phyloP scores from a whole-genome alignment of 495 filamentous ascomycete species.

The Pyrenopolyporus hunteri region DNA sequence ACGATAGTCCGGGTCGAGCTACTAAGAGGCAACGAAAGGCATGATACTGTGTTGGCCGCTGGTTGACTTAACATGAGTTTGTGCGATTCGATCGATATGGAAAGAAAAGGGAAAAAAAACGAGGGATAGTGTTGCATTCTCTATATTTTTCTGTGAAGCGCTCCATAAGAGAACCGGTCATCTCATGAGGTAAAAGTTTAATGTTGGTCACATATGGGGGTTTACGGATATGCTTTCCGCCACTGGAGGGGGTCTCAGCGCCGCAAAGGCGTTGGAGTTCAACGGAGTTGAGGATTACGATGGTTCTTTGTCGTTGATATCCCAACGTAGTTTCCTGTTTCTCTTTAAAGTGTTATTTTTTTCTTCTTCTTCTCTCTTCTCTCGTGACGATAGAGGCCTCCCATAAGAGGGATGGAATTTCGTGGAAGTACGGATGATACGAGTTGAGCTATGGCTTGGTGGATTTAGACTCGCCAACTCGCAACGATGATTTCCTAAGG shows the following conservation, averaged over 20 bases:
- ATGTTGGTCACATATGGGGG: background rate
- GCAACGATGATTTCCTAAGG: conserved; percentile 13
- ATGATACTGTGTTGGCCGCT: conserved; percentile 1
- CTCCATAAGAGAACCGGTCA: background rate
- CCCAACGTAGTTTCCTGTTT: background rate
- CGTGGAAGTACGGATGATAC: background rate
- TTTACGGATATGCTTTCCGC: background rate
- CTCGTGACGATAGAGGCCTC: background rate
- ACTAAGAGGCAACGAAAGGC: conserved; percentile 48
- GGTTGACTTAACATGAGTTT: background rate
- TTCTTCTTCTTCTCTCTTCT: background rate
- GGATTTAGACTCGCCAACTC: conserved; percentile 14
- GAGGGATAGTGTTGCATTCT: background rate
- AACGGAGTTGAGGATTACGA: conserved; percentile 10
- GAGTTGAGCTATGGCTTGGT: conserved; percentile 9
- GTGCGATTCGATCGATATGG: background rate
- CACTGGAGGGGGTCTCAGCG: background rate
- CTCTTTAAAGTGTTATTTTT: background rate
- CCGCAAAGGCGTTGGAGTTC: conserved; percentile 23
- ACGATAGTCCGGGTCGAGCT: conserved; percentile 47
- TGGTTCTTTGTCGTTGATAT: conserved; percentile 26
- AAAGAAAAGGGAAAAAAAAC: background rate
- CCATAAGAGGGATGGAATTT: background rate
- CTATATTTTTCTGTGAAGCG: background rate
- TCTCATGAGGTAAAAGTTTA: background rate